These are phyloP conservation scores for Austroboletus eburneus DNA, from an alignment of 768 basidiomycete species.

Conservation along the genomic window DNA sequence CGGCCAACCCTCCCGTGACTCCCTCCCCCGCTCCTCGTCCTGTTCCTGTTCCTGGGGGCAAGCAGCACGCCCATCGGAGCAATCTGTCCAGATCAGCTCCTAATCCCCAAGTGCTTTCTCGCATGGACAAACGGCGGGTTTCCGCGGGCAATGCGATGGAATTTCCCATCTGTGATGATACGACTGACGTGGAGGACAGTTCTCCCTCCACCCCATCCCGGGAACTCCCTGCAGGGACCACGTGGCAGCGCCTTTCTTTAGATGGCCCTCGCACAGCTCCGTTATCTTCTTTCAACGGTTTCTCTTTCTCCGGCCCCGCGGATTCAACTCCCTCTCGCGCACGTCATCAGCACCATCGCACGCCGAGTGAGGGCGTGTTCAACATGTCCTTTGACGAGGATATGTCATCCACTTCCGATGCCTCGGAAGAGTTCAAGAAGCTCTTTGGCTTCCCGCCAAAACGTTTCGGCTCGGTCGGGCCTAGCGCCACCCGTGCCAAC, in stretches of 20 bases:
- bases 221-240: slow-evolving; percentile 25
- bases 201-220: slow-evolving; percentile 56
- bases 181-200: slow-evolving; percentile 45
- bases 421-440: slow-evolving; percentile 36
- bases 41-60: slow-evolving; percentile 45
- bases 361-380: slow-evolving; percentile 74
- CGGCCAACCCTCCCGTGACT: slow-evolving; percentile 28
- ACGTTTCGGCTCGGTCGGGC: slow-evolving; percentile 28
- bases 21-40: slow-evolving; percentile 40
- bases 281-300: slow-evolving; percentile 32
- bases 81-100: slow-evolving; percentile 53
- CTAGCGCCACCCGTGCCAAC: slow-evolving; percentile 20
- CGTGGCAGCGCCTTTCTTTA: slow-evolving; percentile 34
- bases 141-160: slow-evolving; percentile 29
- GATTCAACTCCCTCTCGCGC: slow-evolving; percentile 34
- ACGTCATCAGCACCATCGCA: slow-evolving; percentile 48
- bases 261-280: slow-evolving; percentile 53
- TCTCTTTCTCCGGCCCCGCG: slow-evolving; percentile 36
- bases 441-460: slow-evolving; percentile 31
- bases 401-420: slow-evolving; percentile 38
- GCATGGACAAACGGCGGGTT: slow-evolving; percentile 31
- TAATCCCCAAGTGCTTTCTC: slow-evolving; percentile 32
- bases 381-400: slow-evolving; percentile 73
- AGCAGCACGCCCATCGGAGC: slow-evolving; percentile 13
- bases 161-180: slow-evolving; percentile 75